phyloP scores from a whole-genome alignment of 2,329 filamentous ascomycete genomes.

The Fusarium austroafricanum region DNA sequence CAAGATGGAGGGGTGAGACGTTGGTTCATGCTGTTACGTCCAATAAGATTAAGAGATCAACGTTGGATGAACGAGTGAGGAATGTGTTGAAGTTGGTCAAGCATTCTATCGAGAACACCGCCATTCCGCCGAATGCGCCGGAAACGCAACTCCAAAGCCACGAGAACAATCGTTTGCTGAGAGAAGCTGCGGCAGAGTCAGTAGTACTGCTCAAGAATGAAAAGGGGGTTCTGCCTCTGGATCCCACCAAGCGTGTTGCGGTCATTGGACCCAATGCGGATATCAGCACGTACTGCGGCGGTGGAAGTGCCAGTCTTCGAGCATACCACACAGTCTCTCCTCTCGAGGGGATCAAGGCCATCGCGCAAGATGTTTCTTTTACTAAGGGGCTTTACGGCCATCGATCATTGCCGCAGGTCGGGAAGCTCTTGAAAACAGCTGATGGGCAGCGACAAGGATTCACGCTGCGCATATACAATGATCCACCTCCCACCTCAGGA shows the following conservation, averaged over 20 bases:
- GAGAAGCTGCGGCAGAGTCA: background rate
- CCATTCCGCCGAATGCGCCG: background rate
- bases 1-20: background rate
- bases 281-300: background rate
- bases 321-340: background rate
- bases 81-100: slow-evolving; percentile 1
- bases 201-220: background rate
- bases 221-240: background rate
- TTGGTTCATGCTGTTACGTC: background rate
- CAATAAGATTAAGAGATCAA: background rate
- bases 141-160: background rate
- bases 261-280: background rate
- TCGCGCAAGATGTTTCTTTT: background rate
- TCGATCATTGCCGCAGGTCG: background rate
- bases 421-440: background rate
- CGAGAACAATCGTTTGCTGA: accelerated
- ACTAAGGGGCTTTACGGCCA: background rate
- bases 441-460: background rate
- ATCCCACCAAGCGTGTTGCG: background rate
- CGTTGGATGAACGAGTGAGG: background rate
- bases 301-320: slow-evolving; percentile 5
- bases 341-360: background rate
- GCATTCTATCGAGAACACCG: background rate
- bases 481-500: accelerated
- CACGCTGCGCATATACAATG: background rate